Percentiles rank a stretch among this genome's conserved stretches.
phyloP scores from a whole-genome alignment of 306 rosid species.

The Abrus pulchellus region DNA sequence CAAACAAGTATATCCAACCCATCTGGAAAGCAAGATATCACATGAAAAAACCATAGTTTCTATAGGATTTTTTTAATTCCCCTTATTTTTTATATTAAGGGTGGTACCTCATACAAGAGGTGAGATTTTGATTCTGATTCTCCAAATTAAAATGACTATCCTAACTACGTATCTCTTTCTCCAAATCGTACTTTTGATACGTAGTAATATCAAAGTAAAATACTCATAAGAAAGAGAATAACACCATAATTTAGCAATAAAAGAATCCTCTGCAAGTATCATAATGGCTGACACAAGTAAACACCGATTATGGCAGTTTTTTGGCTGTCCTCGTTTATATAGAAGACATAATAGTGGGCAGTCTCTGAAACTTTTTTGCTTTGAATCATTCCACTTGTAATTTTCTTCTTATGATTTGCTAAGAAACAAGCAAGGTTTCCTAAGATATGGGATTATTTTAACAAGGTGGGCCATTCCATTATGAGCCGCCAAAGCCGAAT shows the following conservation, averaged over 20 bases:
- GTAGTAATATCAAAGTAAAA: slow-evolving; percentile 17
- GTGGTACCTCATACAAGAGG: slow-evolving; percentile 40
- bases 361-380: slow-evolving; percentile 20
- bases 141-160: slow-evolving; percentile 38
- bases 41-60: slow-evolving; percentile 48
- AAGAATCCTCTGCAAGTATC: slow-evolving; percentile 39
- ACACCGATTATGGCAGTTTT: slow-evolving; percentile 35
- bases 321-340: slow-evolving; percentile 39
- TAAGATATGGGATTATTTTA: slow-evolving; percentile 54
- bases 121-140: slow-evolving; percentile 65
- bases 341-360: slow-evolving; percentile 42
- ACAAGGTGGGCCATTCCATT: slow-evolving; percentile 23
- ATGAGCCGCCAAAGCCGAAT: slow-evolving; percentile 51
- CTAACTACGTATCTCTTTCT: slow-evolving; percentile 14
- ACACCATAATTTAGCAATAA: slow-evolving; percentile 40
- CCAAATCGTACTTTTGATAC: slow-evolving; percentile 28
- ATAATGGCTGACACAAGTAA: slow-evolving; percentile 42
- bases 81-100: slow-evolving; percentile 9
- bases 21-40: slow-evolving; percentile 58
- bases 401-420: slow-evolving; percentile 15
- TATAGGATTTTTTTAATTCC: slow-evolving; percentile 24
- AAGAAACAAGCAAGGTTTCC: slow-evolving; percentile 45
- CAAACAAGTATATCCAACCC: slow-evolving; percentile 43
- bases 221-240: slow-evolving; percentile 42
- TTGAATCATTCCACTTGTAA: slow-evolving; percentile 46